A percentile compares a stretch with the other conserved stretches of the same genome.
phyloP scores from a whole-genome alignment of 2,329 filamentous ascomycete species.

The Ustulina deusta region DNA sequence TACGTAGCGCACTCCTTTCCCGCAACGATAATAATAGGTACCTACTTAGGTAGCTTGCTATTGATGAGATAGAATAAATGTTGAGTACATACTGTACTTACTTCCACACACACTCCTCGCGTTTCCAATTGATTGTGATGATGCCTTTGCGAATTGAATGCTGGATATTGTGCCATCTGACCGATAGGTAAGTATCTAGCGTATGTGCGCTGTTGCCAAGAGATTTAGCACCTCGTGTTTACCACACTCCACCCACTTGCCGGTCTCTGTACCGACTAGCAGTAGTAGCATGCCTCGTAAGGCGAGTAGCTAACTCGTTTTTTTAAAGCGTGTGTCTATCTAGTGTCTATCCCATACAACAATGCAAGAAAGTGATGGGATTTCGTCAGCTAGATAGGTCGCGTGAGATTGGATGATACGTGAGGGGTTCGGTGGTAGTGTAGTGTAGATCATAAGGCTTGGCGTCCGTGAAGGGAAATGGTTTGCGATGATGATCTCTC shows the following conservation, averaged over 20 bases:
- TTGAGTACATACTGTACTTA: neutral
- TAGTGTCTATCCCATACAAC: neutral
- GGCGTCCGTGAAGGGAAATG: constrained; percentile 28
- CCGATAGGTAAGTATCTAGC: too few species aligned
- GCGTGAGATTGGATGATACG: constrained; percentile 10
- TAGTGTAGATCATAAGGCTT: constrained; percentile 29
- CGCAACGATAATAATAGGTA: constrained; percentile 22
- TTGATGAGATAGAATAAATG: constrained; percentile 32
- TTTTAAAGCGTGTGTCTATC: neutral
- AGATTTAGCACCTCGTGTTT: constrained; percentile 33
- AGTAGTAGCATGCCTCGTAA: too few species aligned
- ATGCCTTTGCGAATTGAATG: constrained; percentile 9
- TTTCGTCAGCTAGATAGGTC: neutral
- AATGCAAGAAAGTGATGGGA: constrained; percentile 6
- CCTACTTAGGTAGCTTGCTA: constrained; percentile 26
- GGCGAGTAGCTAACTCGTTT: neutral
- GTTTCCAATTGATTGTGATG: neutral
- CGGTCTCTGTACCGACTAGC: too few species aligned
- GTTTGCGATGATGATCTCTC: constrained; percentile 31
- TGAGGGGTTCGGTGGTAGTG: constrained; percentile 26
- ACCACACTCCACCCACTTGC: constrained; percentile 10
- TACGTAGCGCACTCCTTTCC: constrained; percentile 33
- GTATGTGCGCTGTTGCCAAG: constrained; percentile 24
- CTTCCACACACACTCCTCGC: neutral
- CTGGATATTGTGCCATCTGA: constrained; percentile 19